A percentile compares a stretch with the other conserved stretches of the same genome.
Conservation (phyloP, 108 stramenopile genomes). For the Chaetoceros tenuissimus region DNA sequence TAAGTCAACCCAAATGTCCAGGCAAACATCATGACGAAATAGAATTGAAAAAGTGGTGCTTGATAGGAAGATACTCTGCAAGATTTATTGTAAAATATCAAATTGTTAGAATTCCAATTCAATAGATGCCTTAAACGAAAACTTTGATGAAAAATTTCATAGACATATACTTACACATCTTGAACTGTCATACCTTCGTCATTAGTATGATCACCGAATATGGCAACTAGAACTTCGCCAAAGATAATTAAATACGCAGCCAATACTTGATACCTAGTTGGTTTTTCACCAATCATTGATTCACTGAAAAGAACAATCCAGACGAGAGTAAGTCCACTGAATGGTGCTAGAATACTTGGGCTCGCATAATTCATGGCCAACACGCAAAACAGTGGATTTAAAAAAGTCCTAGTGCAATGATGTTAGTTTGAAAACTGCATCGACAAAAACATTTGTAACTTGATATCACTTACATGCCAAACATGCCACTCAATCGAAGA, state of each 20-base stretch:
- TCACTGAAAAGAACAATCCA: conserved; percentile 70
- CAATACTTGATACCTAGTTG: conserved; percentile 35
- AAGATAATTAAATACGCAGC: conserved; percentile 60
- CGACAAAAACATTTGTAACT: no score
- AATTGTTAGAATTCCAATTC: no score
- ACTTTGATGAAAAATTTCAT: not conserved
- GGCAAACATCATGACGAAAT: conserved; percentile 33
- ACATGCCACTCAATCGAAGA: conserved; percentile 44
- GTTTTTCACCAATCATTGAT: conserved; percentile 39
- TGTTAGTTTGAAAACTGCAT: no score
- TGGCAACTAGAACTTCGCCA: conserved; percentile 67
- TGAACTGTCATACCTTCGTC: conserved; percentile 36
- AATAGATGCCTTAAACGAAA: not conserved
- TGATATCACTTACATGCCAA: no score
- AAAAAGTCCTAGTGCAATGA: no score
- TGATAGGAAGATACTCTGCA: conserved; percentile 38
- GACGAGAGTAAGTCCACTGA: conserved; percentile 77
- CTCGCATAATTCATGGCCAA: conserved; percentile 81
- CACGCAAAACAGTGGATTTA: conserved; percentile 73
- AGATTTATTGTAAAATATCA: not conserved
- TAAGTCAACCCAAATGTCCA: conserved; percentile 30
- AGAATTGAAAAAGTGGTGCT: conserved; percentile 39
- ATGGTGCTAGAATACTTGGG: conserved; percentile 79
- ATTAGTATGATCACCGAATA: conserved; percentile 83
- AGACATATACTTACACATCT: conserved; percentile 43